Percentiles rank a stretch among this genome's conserved stretches.
Conservation (phyloP, 352 stramenopile species). For the Elongisporangium undulatum region DNA sequence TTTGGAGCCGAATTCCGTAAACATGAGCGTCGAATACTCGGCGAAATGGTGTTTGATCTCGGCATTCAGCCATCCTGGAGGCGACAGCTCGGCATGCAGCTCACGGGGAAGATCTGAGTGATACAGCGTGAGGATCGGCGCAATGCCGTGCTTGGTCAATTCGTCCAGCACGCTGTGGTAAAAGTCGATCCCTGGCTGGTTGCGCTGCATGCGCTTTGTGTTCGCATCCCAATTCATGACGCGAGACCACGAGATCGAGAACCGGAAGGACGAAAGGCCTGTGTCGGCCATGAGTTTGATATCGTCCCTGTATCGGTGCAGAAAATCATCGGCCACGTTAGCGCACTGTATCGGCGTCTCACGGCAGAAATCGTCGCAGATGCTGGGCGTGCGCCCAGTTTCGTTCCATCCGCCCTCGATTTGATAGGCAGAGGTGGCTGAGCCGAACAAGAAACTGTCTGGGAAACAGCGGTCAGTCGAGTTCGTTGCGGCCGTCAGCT, state of each 20-base stretch:
- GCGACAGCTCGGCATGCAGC: slow-evolving; percentile 58
- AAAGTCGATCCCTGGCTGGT: slow-evolving; percentile 78
- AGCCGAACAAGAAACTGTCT: slow-evolving; percentile 59
- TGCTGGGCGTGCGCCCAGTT: slow-evolving; percentile 56
- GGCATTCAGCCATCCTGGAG: slow-evolving; percentile 42
- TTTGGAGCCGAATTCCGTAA: slow-evolving; percentile 80
- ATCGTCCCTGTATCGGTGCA: slow-evolving; percentile 81
- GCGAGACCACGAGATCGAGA: slow-evolving; percentile 89
- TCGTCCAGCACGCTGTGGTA: slow-evolving; percentile 87
- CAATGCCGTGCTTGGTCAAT: slow-evolving; percentile 54
- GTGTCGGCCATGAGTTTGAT: slow-evolving; percentile 84
- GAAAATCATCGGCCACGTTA: slow-evolving; percentile 88
- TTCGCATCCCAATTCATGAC: slow-evolving; percentile 72
- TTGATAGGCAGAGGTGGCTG: slow-evolving; percentile 79
- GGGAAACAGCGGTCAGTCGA: slow-evolving; percentile 20
- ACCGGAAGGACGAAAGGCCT: slow-evolving; percentile 84
- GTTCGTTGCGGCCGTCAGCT: background rate
- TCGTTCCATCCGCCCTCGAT: slow-evolving; percentile 81
- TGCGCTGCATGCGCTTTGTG: slow-evolving; percentile 39
- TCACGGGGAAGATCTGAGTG: slow-evolving; percentile 91
- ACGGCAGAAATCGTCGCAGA: slow-evolving; percentile 87
- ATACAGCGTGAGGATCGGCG: slow-evolving; percentile 88
- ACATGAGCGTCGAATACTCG: slow-evolving; percentile 87
- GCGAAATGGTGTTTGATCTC: slow-evolving; percentile 47
- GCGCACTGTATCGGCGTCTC: slow-evolving; percentile 58